phyloP scores from a whole-genome alignment of 805 yeast species.

The Hagleromyces aurorensis region DNA sequence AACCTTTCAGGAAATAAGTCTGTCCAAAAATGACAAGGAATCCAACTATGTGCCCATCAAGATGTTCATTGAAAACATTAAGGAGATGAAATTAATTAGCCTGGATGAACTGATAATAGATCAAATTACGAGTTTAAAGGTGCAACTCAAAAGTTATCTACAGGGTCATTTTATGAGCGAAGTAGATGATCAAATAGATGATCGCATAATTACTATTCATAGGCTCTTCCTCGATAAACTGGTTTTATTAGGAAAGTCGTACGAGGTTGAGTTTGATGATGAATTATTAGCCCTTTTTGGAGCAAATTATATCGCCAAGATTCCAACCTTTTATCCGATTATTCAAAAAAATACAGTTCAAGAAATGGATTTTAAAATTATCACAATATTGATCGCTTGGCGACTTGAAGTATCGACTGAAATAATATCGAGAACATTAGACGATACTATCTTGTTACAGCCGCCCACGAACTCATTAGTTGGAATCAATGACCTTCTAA shows the following conservation, averaged over 20 bases:
- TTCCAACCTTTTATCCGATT: slow-evolving; percentile 9
- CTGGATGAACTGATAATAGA: slow-evolving; percentile 23
- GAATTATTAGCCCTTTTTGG: slow-evolving; percentile 15
- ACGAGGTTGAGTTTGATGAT: slow-evolving; percentile 19
- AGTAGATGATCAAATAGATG: slow-evolving; percentile 7
- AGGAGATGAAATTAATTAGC: slow-evolving; percentile 14
- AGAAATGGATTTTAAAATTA: slow-evolving; percentile 21
- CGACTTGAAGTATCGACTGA: slow-evolving; percentile 26
- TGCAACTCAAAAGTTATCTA: slow-evolving; percentile 21
- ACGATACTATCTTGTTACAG: slow-evolving; percentile 1
- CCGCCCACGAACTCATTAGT: slow-evolving; percentile 7
- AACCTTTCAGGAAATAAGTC: slow-evolving; percentile 15
- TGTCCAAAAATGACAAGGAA: slow-evolving; percentile 8
- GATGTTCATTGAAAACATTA: slow-evolving; percentile 15
- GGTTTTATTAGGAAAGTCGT: slow-evolving; percentile 21
- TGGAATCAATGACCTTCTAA: slow-evolving; percentile 10
- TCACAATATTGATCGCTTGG: slow-evolving; percentile 24
- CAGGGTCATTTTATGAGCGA: slow-evolving; percentile 10
- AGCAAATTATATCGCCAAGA: slow-evolving; percentile 9
- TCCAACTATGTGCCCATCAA: slow-evolving; percentile 13
- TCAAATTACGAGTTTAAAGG: slow-evolving; percentile 14
- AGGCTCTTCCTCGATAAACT: slow-evolving; percentile 25
- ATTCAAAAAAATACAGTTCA: slow-evolving; percentile 9
- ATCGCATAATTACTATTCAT: slow-evolving; percentile 11
- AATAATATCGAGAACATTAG: slow-evolving; percentile 11